Conservation (phyloP, 768 basidiomycete genomes). For the Calocera viscosa region DNA sequence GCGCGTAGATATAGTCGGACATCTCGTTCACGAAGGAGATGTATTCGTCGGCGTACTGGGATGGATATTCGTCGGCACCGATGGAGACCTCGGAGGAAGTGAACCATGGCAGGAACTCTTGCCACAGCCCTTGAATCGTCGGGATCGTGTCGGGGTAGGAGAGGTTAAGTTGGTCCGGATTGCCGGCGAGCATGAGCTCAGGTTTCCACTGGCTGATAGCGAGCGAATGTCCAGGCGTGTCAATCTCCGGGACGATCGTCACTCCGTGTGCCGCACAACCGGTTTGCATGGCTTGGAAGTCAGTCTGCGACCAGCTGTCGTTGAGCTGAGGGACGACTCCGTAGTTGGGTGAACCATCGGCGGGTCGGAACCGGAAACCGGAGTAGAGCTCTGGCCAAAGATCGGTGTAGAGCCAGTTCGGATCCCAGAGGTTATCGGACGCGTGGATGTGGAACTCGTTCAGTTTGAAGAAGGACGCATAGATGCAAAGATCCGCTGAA, state of each 20-base stretch:
- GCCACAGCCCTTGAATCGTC: slow-evolving; percentile 34
- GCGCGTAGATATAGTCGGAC: slow-evolving; percentile 28
- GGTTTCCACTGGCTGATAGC: slow-evolving; percentile 38
- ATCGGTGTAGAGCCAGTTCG: slow-evolving; percentile 29
- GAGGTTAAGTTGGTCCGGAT: slow-evolving; percentile 31
- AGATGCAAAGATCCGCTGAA: slow-evolving; percentile 34
- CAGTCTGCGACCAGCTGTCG: slow-evolving; percentile 31
- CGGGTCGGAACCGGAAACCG: slow-evolving; percentile 33
- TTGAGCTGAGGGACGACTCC: slow-evolving; percentile 31
- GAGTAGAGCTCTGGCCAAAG: slow-evolving; percentile 34
- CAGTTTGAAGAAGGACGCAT: slow-evolving; percentile 37
- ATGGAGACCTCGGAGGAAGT: slow-evolving; percentile 34
- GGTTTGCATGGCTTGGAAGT: slow-evolving; percentile 29
- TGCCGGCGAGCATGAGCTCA: slow-evolving; percentile 29
- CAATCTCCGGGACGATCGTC: slow-evolving; percentile 34
- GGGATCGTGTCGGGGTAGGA: slow-evolving; percentile 34
- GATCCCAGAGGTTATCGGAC: slow-evolving; percentile 36
- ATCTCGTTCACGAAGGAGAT: slow-evolving; percentile 35
- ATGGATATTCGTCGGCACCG: slow-evolving; percentile 35
- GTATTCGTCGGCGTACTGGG: slow-evolving; percentile 32
- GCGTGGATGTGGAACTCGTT: slow-evolving; percentile 36
- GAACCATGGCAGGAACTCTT: slow-evolving; percentile 33
- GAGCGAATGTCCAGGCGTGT: slow-evolving; percentile 36
- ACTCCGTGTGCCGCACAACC: slow-evolving; percentile 32
- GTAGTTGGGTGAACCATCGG: slow-evolving; percentile 25